Base-by-base conservation (phyloP, 768 basidiomycete genomes). In the Lentinula lateritia region DNA sequence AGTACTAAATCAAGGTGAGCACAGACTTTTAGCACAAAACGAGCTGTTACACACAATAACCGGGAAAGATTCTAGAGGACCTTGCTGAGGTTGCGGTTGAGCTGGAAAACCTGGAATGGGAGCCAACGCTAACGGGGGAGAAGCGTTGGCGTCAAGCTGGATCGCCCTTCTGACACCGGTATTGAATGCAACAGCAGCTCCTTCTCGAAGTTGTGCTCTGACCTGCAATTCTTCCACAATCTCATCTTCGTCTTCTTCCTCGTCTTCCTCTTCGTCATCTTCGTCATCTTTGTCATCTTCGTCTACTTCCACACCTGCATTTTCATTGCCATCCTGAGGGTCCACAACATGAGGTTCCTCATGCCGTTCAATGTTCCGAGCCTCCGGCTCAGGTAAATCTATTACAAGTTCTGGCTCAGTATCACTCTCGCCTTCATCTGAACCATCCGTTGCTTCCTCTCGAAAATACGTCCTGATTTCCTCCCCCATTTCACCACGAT, bases 261-360 rank as follows among this genome's bases (percentile, higher is more conserved):
- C 77, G 23, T 61, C 75, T 34, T 74, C 76, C 1, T 70, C 71
- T 6, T 74, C 77, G 23, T 61, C 75, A 32, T 74, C 76, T 1
- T 70, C 72, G 6, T 70, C 72, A 9, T 70, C 74, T 3, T 79
- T 78, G 0, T 80, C 76, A 5, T 74, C 77, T n/a, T 80, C 77
- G 2, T 76, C 72, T 16, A 64, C 66, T 12, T 60, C 65, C 34
- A 70, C 70, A 12, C 67, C 71, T 34, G 28, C 28, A 28, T 61
- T 69, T 23, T 68, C 66, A 20, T 63, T 43, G 23, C 60, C 64
- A 0, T 63, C 59, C 32, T 67, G 20, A 16, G 35, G 55, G 9
- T 35, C 36, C 15, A 54, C 45, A 23, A 23, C 32, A 7, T 12
- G 46, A 56, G 61, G 23, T 43, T 53, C 60, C 35, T 18, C 18